Evolutionary conservation across 768 basidiomycete species (phyloP), one percentile per base, ranked within the genome.

Genomic region (Tylopilus rubrobrunneus): DNA sequence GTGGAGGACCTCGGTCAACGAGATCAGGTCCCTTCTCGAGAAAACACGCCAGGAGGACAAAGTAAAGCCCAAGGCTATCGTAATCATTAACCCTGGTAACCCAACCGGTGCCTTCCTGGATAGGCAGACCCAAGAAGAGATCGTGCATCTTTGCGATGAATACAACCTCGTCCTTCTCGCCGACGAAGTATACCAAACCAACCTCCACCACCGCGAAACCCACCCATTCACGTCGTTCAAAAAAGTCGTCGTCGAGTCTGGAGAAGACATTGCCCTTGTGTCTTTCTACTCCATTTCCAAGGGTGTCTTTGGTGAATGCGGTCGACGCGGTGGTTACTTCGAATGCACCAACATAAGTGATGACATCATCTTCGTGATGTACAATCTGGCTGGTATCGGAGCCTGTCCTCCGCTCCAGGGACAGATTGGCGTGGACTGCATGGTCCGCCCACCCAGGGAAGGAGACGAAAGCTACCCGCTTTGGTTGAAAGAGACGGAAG

Each of bases 1-100:
- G 45, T 98, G 96, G 96, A 82, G 87, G 7, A 91, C 94, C 17
- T 86, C 87, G 44, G 75, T 84, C 39, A 65, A 72, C 10, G 81
- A 84, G 48, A 83, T 98, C 62, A 76, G 83, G 57, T 71, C 74
- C 1, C 83, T 89, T 5, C 74, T 98, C 56, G 74, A 79, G 14
- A 79, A 84, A 34, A 89, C 89, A 1, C 72, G 77, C 28, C 72
- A 74, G 53, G 79, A 85, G 17, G 86, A 85, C 58, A 75, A 65
- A 31, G 45, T 81, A 27, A 70, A 73, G 6, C 78, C 92, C 46
- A 92, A 87, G 62, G 93, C 88, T 7, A 81, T 99, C 53, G 96
- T 98, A 56, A 82, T 99, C 64, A 98, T 99, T 78, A 99, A 99
- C 76, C 96, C 96, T 0, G 96, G 96, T 25, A 99, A 98, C 74